phyloP scores from a whole-genome alignment of 2,329 filamentous ascomycete species.

The Exutisphaerella laricina region DNA sequence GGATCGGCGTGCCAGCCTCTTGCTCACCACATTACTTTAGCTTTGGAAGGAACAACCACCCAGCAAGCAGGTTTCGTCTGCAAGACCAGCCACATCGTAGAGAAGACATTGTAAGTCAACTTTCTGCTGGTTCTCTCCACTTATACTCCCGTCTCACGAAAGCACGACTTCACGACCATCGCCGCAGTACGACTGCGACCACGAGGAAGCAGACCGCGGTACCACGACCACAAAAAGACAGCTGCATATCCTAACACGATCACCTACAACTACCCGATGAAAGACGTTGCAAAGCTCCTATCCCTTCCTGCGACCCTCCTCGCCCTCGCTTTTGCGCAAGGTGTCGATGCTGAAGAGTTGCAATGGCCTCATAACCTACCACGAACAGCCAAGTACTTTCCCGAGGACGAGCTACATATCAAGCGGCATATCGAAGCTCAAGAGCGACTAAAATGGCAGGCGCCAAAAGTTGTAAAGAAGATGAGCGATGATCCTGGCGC shows the following conservation, averaged over 20 bases:
- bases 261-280: constrained; percentile 14
- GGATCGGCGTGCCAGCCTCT: too few relatives aligned
- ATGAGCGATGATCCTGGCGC: constrained; percentile 65
- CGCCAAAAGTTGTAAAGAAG: constrained; percentile 62
- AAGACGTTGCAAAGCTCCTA: constrained; percentile 19
- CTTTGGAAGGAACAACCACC: too few relatives aligned
- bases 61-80: too few relatives aligned
- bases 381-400: constrained; percentile 43
- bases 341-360: constrained; percentile 25
- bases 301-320: constrained; percentile 27
- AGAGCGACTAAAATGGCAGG: constrained; percentile 37
- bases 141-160: too few relatives aligned
- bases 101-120: too few relatives aligned
- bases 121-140: too few relatives aligned
- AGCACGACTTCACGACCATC: too few relatives aligned
- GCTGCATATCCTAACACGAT: neutral
- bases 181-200: neutral
- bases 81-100: too few relatives aligned
- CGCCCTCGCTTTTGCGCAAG: constrained; percentile 1
- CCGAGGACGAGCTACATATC: constrained; percentile 42
- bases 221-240: neutral
- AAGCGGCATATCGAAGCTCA: constrained; percentile 39
- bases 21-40: too few relatives aligned
- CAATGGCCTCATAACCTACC: constrained; percentile 46
- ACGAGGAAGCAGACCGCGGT: neutral